phyloP scores from a whole-genome alignment of 352 stramenopile species.

The Globisporangium okanoganense region DNA sequence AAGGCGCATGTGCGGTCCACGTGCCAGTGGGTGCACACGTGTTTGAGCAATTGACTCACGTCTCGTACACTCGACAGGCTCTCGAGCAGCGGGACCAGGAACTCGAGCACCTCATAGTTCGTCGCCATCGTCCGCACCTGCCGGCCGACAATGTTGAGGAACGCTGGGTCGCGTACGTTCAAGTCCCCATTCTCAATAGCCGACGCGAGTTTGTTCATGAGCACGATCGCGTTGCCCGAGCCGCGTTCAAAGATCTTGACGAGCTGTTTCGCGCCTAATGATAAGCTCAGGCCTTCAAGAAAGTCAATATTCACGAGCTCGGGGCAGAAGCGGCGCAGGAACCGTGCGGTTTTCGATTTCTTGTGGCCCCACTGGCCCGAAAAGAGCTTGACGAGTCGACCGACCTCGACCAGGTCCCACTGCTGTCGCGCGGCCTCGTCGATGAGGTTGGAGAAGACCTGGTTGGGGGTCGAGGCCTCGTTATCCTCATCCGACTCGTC shows the following conservation, averaged over 20 bases:
- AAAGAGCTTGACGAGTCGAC: constrained; percentile 79
- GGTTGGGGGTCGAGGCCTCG: constrained; percentile 15
- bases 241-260: constrained; percentile 67
- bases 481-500: constrained; percentile 12
- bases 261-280: constrained; percentile 48
- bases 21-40: constrained; percentile 64
- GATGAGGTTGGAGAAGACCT: constrained; percentile 73
- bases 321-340: constrained; percentile 55
- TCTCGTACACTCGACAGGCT: constrained; percentile 72
- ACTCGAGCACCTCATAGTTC: constrained; percentile 61
- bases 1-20: constrained; percentile 41
- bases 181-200: constrained; percentile 72
- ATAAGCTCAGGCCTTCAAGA: constrained; percentile 67
- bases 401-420: constrained; percentile 80
- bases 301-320: constrained; percentile 87
- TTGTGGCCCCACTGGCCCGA: constrained; percentile 50
- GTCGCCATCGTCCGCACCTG: constrained; percentile 29
- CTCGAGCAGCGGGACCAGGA: constrained; percentile 65
- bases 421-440: constrained; percentile 66
- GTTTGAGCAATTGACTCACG: constrained; percentile 54
- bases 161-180: constrained; percentile 39
- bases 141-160: constrained; percentile 27
- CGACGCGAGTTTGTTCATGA: constrained; percentile 74
- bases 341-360: constrained; percentile 51
- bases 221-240: constrained; percentile 45